These are phyloP conservation scores for Mycena rosella DNA, from an alignment of 768 basidiomycete genomes.

Conservation along the genomic window DNA sequence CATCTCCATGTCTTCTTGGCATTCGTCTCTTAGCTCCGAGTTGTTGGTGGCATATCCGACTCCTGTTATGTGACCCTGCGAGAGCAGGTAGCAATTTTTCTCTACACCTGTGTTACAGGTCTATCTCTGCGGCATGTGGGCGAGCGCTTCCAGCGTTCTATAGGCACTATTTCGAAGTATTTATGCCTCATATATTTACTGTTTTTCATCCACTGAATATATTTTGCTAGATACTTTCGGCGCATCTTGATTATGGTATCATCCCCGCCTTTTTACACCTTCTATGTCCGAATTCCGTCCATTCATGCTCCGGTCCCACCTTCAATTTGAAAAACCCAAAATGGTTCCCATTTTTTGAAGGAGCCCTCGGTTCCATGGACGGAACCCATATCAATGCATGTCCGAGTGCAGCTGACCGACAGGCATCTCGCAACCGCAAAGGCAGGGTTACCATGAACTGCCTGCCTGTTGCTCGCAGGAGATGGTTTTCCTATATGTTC, in stretches of 20 bases:
- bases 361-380: conserved; percentile 57
- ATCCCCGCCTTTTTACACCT: too few relatives aligned
- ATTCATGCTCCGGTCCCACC: conserved; percentile 34
- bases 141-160: conserved; percentile 32
- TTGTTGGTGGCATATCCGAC: conserved; percentile 1
- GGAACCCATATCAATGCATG: conserved; percentile 47
- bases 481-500: conserved; percentile 39
- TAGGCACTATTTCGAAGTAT: conserved; percentile 36
- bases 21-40: conserved; percentile 26
- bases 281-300: conserved; percentile 38
- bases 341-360: conserved; percentile 51
- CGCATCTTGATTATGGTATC: not conserved
- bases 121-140: too few relatives aligned
- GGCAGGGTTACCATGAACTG: conserved; percentile 44
- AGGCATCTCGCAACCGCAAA: conserved; percentile 39
- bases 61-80: conserved; percentile 27
- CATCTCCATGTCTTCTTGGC: conserved; percentile 34
- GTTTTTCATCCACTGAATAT: not conserved
- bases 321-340: conserved; percentile 45
- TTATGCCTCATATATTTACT: not conserved
- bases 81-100: conserved; percentile 45
- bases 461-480: conserved; percentile 42
- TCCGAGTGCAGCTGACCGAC: conserved; percentile 31
- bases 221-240: not conserved
- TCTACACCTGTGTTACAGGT: conserved; percentile 41